Percentiles rank a stretch among this genome's conserved stretches.
Conservation (phyloP, 345 rosid genomes). For the Alliaria petiolata region DNA sequence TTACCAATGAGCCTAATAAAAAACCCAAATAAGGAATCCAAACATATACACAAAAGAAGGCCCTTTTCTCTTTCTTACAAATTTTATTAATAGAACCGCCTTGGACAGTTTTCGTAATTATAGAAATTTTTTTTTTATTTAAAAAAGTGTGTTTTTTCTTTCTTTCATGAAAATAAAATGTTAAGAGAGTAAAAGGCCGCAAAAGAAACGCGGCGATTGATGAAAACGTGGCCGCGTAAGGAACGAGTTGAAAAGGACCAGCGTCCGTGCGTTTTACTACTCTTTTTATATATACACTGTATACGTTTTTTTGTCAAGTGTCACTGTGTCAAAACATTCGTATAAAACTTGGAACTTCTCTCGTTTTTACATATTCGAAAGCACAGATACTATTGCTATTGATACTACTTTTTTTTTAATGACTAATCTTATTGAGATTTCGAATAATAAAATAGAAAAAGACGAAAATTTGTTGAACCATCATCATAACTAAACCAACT, state of each 20-base stretch:
- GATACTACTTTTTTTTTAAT: neutral
- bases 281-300: no score
- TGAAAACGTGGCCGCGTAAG: conserved; percentile 19
- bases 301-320: no score
- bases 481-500: no score
- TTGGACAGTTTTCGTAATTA: neutral
- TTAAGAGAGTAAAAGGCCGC: conserved; percentile 6
- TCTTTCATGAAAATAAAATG: neutral
- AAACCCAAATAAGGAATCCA: neutral
- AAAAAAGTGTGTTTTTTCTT: no score
- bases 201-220: conserved; percentile 5
- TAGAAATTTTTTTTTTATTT: no score
- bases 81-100: neutral
- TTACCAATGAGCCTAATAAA: neutral
- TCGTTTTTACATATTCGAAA: no score
- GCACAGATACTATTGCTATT: no score
- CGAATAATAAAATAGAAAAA: no score
- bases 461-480: no score
- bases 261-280: conserved; percentile 23
- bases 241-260: conserved; percentile 1
- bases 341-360: no score
- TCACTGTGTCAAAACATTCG: no score
- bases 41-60: neutral
- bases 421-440: neutral
- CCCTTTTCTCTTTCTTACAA: neutral